phyloP scores from a whole-genome alignment of 345 rosid genomes.

The Dipteronia sinensis region DNA sequence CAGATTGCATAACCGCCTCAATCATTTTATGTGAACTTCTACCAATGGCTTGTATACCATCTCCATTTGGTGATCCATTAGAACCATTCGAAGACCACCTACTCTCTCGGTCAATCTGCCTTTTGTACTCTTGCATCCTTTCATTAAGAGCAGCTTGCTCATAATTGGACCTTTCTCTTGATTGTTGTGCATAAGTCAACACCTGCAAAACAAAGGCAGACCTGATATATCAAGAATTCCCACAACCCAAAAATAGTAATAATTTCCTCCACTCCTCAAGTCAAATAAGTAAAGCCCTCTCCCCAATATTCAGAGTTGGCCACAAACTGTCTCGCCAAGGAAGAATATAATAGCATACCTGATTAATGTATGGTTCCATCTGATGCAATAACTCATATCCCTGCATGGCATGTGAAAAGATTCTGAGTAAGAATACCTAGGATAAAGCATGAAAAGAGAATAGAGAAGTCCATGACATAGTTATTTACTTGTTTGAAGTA shows the following conservation, averaged over 20 bases:
- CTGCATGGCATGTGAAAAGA: conserved; percentile 39
- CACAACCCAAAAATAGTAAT: background rate
- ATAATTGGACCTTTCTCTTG: conserved; percentile 94
- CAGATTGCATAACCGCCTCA: conserved; percentile 98
- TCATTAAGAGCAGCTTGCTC: conserved; percentile 95
- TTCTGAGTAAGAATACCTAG: conserved; percentile 27
- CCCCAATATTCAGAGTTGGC: background rate
- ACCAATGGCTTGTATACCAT: conserved; percentile 90
- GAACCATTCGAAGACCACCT: conserved; percentile 80
- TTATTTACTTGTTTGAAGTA: conserved; percentile 82
- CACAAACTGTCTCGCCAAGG: background rate
- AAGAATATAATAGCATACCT: conserved; percentile 46
- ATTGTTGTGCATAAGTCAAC: conserved; percentile 93
- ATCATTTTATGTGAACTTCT: conserved; percentile 99
- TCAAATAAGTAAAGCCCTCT: background rate
- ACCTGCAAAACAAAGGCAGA: conserved; percentile 52
- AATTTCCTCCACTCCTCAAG: background rate
- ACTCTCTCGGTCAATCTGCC: conserved; percentile 97
- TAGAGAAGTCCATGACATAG: conserved; percentile 13
- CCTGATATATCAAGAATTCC: conserved; percentile 8
- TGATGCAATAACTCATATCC: conserved; percentile 97
- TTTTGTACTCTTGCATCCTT: conserved; percentile 95
- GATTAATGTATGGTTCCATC: conserved; percentile 97
- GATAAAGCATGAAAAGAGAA: conserved; percentile 22
- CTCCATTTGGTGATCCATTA: conserved; percentile 95